Percentiles rank a stretch among this genome's conserved stretches.
phyloP scores from a whole-genome alignment of 768 basidiomycete species.

The Epithele typhae region DNA sequence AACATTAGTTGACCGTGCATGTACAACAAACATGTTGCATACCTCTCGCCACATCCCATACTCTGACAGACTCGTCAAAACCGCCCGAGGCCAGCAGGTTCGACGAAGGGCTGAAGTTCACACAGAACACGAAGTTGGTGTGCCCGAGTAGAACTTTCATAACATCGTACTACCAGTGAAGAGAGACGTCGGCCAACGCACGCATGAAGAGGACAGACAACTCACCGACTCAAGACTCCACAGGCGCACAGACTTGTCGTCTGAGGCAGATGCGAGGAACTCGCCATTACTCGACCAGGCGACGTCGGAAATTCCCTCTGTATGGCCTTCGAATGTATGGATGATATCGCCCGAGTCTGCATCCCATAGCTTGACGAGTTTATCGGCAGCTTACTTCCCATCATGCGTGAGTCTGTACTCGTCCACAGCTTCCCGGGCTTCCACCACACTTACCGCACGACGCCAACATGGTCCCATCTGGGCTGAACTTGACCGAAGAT shows the following conservation, averaged over 20 bases:
- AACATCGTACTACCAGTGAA: conserved; percentile 37
- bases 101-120: conserved; percentile 87
- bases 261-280: conserved; percentile 87
- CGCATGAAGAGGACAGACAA: no score
- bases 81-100: conserved; percentile 92
- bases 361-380: conserved; percentile 79
- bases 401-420: conserved; percentile 22
- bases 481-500: conserved; percentile 85
- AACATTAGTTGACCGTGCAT: no score
- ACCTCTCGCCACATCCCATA: conserved; percentile 98
- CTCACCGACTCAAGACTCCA: conserved; percentile 73
- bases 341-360: conserved; percentile 66
- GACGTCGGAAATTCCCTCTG: conserved; percentile 83
- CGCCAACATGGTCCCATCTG: conserved; percentile 76
- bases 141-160: conserved; percentile 76
- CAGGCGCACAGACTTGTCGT: conserved; percentile 85
- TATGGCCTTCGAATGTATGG: conserved; percentile 69
- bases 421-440: no score
- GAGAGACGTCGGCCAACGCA: conserved; percentile 14
- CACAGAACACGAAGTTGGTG: conserved; percentile 91
- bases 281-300: conserved; percentile 84
- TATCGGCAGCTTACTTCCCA: conserved; percentile 74
- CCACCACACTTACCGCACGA: conserved; percentile 61
- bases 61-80: conserved; percentile 91
- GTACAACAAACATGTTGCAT: no score